Evolutionary conservation across 2,329 filamentous ascomycete species (phyloP).

Genomic region (Ascosphaera aggregata): DNA sequence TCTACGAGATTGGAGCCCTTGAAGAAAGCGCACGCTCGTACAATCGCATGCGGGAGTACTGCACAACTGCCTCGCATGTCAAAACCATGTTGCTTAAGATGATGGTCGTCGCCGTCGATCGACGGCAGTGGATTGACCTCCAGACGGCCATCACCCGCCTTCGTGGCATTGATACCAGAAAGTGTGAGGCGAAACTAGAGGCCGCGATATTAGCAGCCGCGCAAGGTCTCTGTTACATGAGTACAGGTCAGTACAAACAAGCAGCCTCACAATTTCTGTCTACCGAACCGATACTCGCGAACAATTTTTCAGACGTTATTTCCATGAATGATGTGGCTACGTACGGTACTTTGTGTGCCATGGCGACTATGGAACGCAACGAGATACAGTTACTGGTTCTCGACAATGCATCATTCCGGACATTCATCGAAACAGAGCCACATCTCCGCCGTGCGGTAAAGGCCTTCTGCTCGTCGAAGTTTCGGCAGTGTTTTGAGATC

Average conservation of each 20-base stretch:
- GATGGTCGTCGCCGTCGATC: conserved; percentile 51
- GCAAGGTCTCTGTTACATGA: conserved; percentile 40
- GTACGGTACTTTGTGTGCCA: conserved; percentile 72
- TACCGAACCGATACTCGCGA: conserved; percentile 32
- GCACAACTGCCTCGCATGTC: conserved; percentile 62
- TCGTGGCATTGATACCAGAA: conserved; percentile 30
- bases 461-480: conserved; percentile 77
- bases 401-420: conserved; percentile 58
- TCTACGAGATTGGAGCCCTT: conserved; percentile 55
- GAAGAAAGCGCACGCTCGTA: conserved; percentile 53
- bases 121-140: conserved; percentile 52
- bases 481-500: conserved; percentile 60
- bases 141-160: conserved; percentile 35
- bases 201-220: too few species aligned
- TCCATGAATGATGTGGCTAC: conserved; percentile 75
- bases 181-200: conserved; percentile 40
- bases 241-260: conserved; percentile 31
- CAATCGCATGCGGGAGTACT: conserved; percentile 71
- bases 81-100: conserved; percentile 61
- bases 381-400: conserved; percentile 56
- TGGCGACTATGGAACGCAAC: conserved; percentile 67
- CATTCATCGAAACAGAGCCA: conserved; percentile 76
- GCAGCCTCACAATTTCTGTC: conserved; percentile 51
- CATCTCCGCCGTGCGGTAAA: conserved; percentile 80
- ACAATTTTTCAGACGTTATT: conserved; percentile 45